phyloP scores from a whole-genome alignment of 2,329 filamentous ascomycete species.

The Cadophora sp. region DNA sequence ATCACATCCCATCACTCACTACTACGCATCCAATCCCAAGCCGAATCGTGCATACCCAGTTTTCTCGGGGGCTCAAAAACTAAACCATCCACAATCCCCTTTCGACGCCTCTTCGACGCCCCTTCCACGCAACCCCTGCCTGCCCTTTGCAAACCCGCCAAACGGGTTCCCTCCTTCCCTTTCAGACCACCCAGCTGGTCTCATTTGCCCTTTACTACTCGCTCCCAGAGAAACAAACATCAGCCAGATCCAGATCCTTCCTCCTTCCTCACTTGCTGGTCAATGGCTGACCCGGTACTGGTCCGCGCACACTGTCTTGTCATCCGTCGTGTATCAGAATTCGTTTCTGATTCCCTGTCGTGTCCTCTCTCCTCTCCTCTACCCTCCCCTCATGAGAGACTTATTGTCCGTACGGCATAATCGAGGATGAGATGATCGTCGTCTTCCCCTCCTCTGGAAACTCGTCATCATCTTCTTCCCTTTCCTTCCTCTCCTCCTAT shows the following conservation, averaged over 20 bases:
- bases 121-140: slow-evolving; percentile 13
- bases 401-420: too few species aligned
- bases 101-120: slow-evolving; percentile 6
- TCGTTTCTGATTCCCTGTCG: slow-evolving; percentile 19
- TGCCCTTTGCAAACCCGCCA: neutral
- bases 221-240: slow-evolving; percentile 4
- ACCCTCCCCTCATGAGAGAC: neutral
- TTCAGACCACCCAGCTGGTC: neutral
- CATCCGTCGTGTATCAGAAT: slow-evolving; percentile 18
- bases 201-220: neutral
- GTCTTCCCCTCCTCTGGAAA: neutral
- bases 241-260: neutral
- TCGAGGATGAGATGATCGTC: slow-evolving; percentile 6
- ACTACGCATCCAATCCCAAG: too few species aligned
- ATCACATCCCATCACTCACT: neutral
- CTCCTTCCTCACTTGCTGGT: neutral
- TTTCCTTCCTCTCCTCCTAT: neutral
- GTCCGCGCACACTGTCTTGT: slow-evolving; percentile 18
- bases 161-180: neutral
- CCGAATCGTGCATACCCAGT: neutral
- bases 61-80: neutral
- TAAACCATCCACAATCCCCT: neutral
- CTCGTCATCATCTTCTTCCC: slow-evolving; percentile 9
- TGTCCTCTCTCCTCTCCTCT: neutral
- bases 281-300: slow-evolving; percentile 1